These are phyloP conservation scores for Fimicolochytrium jonesii DNA, from an alignment of 192 early-diverging fungal species.

Conservation along the genomic window DNA sequence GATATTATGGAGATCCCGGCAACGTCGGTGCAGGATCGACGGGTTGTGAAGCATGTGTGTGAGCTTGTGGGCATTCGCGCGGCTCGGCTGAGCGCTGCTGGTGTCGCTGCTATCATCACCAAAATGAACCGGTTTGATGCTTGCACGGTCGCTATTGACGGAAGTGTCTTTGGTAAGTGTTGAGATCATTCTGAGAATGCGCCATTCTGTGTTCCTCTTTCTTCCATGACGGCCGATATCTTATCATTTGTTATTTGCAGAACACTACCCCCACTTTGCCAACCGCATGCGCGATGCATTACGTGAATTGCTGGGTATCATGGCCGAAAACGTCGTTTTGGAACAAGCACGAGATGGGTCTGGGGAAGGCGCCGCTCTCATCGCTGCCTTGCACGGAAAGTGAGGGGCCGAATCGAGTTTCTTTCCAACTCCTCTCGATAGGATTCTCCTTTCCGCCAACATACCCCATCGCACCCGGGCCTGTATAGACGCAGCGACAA, in stretches of 20 bases:
- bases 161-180: too few species aligned
- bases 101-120: slow-evolving; percentile 62
- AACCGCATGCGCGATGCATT: slow-evolving; percentile 69
- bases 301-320: slow-evolving; percentile 67
- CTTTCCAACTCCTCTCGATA: too few species aligned
- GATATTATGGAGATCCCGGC: slow-evolving; percentile 57
- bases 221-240: background rate
- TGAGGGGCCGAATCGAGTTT: too few species aligned
- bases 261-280: slow-evolving; percentile 77
- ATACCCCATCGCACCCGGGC: too few species aligned
- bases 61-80: slow-evolving; percentile 74
- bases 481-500: too few species aligned
- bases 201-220: background rate
- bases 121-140: slow-evolving; percentile 54
- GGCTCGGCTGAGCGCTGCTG: slow-evolving; percentile 69
- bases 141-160: slow-evolving; percentile 83
- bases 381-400: slow-evolving; percentile 38
- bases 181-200: too few species aligned
- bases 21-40: slow-evolving; percentile 62
- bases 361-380: slow-evolving; percentile 56
- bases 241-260: background rate
- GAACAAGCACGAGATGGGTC: slow-evolving; percentile 61
- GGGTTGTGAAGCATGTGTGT: slow-evolving; percentile 65
- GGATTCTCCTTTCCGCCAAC: too few species aligned
- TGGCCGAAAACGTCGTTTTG: slow-evolving; percentile 59